These are phyloP conservation scores for Ilyonectria mors-panacis DNA, from an alignment of 2,329 filamentous ascomycete species.

Conservation along the genomic window DNA sequence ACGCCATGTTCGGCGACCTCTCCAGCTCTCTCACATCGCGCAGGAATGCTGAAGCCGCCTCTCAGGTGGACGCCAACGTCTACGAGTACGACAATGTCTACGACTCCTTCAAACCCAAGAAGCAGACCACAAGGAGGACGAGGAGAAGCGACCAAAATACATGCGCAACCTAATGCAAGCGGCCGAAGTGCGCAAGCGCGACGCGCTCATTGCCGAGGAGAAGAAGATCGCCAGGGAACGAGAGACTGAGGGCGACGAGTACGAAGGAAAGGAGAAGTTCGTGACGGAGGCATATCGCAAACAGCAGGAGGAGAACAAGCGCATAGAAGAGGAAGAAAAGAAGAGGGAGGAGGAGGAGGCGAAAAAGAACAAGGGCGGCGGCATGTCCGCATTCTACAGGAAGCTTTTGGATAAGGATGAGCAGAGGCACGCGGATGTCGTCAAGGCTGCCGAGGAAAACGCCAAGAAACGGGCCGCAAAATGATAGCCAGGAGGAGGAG, in stretches of 20 bases:
- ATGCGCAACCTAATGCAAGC: conserved; percentile 82
- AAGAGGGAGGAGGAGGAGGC: conserved; percentile 74
- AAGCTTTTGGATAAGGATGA: conserved; percentile 81
- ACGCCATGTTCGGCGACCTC: conserved; percentile 73
- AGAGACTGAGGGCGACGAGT: conserved; percentile 85
- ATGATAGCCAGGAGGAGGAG: conserved; percentile 55
- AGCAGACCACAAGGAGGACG: conserved; percentile 69
- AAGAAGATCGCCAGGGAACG: conserved; percentile 84
- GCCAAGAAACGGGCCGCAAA: conserved; percentile 58
- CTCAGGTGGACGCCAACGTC: conserved; percentile 78
- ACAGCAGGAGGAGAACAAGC: conserved; percentile 82
- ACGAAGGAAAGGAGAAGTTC: conserved; percentile 87
- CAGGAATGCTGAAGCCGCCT: conserved; percentile 75
- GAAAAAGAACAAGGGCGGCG: conserved; percentile 73
- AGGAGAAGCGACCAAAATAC: conserved; percentile 80
- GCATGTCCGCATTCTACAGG: conserved; percentile 85
- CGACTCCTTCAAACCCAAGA: conserved; percentile 80
- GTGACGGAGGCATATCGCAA: conserved; percentile 87
- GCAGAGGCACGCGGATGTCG: conserved; percentile 76
- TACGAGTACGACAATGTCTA: conserved; percentile 91
- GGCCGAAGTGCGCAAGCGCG: conserved; percentile 82
- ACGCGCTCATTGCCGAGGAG: conserved; percentile 84
- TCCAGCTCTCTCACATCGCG: conserved; percentile 75
- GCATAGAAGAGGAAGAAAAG: conserved; percentile 80
- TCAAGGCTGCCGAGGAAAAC: conserved; percentile 75